phyloP scores from a whole-genome alignment of 148 eudicot genomes.

The Rhododendron vialii region DNA sequence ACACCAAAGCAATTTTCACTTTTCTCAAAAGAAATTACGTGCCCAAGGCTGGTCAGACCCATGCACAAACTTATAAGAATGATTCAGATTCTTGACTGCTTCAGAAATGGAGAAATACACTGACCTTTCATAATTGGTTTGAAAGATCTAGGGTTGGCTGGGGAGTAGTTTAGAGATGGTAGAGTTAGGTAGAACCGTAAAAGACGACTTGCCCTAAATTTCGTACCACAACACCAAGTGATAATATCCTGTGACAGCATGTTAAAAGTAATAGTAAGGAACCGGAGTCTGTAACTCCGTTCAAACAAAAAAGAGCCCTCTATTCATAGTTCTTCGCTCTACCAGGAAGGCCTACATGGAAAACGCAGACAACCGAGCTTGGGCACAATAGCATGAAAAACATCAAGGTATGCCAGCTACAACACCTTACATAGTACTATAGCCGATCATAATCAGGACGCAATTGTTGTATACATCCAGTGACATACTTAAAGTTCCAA shows the following conservation, averaged over 20 bases:
- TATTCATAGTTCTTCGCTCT: no score
- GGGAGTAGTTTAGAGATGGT: background rate
- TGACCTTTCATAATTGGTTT: background rate
- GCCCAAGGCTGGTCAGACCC: background rate
- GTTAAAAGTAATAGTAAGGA: no score
- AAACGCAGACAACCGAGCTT: background rate
- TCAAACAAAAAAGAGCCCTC: no score
- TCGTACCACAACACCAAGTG: no score
- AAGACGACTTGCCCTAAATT: no score
- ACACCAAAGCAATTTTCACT: background rate
- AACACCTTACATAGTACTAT: background rate
- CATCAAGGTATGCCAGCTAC: background rate
- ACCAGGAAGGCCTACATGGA: background rate
- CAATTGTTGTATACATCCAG: no score
- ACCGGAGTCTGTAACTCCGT: no score
- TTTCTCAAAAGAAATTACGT: background rate
- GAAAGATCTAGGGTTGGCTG: background rate
- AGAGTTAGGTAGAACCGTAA: background rate
- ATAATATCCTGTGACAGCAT: no score
- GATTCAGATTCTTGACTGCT: background rate
- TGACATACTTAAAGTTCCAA: background rate
- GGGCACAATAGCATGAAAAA: background rate
- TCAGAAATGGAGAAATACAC: background rate
- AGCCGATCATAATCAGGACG: background rate
- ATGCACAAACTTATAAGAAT: background rate